Evolutionary conservation across 495 filamentous ascomycete species (phyloP), one percentile per base, ranked within the genome.

Genomic region (Mytilinidion resinicola): DNA sequence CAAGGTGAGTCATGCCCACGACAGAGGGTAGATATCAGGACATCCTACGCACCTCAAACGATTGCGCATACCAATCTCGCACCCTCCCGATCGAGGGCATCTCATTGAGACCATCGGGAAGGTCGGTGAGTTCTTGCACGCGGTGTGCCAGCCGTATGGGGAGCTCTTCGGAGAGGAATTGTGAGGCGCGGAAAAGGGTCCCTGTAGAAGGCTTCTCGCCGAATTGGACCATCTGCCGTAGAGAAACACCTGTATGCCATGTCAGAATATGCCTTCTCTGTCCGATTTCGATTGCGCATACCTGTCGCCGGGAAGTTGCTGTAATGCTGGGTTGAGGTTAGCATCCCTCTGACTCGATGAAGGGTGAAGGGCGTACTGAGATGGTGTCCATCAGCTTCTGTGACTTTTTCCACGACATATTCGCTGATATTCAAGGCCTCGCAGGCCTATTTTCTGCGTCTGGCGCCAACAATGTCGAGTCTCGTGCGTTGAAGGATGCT

Each of bases 221-320:
- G 74, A 97, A 98, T 72, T 97, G 93, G 49, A 98, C 93, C 93
- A 97, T 97, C 78, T 98, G 93, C 71, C 93, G 81, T 71, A 98
- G 77, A 66, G 90, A 96, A 1, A 65, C 62, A 49, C 62, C 62
- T 65, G 38, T 4, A 56, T 25, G 30, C 20, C 41, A 12, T 35
- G 48, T 63, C 51, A 63, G 60, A 54, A 48, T 15, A 33, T 6
- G 55, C 17, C 15, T 4, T 1, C n/a, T n/a, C 6, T 9, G 49
- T n/a, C 3, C 9, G 9, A 9, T 30, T 10, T 4, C 25, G 20
- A 21, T 12, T 2, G 14, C 38, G 57, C 65, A 96, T 91, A 61
- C 93, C 93, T 39, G 95, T 98, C 58, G 93, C 93, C 57, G 95
- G 95, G 74, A 97, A 97, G 78, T 83, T 86, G 70, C 89, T 87